Percentiles rank a stretch among this genome's conserved stretches.
phyloP scores from a whole-genome alignment of 2,329 filamentous ascomycete species.

The Trichoderma semiorbis region DNA sequence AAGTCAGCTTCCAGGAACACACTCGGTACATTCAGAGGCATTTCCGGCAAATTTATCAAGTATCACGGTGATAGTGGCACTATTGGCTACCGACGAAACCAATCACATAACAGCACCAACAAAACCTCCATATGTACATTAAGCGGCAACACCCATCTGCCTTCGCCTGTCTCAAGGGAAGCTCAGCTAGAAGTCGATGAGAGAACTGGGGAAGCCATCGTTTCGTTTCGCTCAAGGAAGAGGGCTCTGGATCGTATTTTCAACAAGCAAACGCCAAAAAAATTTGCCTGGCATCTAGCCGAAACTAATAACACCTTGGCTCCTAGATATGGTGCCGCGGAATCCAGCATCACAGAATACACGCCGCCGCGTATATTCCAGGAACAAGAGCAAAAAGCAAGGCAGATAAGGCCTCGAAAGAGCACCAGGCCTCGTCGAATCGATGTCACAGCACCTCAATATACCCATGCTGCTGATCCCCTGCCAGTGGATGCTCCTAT shows the following conservation, averaged over 20 bases:
- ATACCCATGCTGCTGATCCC: constrained; percentile 52
- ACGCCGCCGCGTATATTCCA: neutral
- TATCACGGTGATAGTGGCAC: constrained; percentile 28
- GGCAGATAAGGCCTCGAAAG: constrained; percentile 41
- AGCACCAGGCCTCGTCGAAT: constrained; percentile 40
- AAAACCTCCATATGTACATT: neutral
- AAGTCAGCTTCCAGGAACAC: neutral
- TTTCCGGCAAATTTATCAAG: constrained; percentile 30
- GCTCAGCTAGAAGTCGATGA: constrained; percentile 55
- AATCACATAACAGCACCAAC: neutral
- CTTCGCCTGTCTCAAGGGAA: constrained; percentile 34
- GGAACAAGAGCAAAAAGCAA: neutral
- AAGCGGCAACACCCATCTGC: neutral
- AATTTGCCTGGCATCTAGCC: constrained; percentile 18
- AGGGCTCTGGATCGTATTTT: constrained; percentile 54
- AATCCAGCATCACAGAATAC: neutral
- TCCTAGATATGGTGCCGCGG: neutral
- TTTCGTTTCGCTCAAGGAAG: constrained; percentile 50
- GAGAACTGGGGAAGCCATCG: constrained; percentile 30
- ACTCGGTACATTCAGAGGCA: neutral
- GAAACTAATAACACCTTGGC: neutral
- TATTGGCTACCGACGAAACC: constrained; percentile 26
- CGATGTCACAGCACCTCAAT: constrained; percentile 51
- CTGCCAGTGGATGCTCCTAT: constrained; percentile 28
- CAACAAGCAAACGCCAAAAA: constrained; percentile 36